These are phyloP conservation scores for Metroxylon sagu DNA, from an alignment of 176 grass and related monocot genomes.

Conservation along the genomic window DNA sequence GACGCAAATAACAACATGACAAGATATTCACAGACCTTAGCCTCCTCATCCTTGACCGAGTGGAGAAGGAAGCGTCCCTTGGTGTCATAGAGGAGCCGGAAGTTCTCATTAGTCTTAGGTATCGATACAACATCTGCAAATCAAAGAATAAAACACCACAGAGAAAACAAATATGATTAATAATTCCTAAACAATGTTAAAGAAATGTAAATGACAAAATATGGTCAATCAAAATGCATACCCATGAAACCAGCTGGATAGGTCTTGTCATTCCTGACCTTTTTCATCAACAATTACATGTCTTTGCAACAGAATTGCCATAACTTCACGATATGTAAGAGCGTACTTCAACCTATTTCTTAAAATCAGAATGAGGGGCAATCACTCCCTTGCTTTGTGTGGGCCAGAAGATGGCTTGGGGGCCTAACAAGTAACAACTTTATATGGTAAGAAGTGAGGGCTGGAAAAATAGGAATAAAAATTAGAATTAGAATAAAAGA, in stretches of 20 bases:
- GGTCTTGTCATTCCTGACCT: constrained; percentile 6
- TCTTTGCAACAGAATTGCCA: constrained; percentile 4
- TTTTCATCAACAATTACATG: constrained; percentile 7
- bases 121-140: constrained; percentile 17
- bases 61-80: constrained; percentile 20
- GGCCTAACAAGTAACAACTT: neutral
- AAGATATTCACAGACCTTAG: constrained; percentile 8
- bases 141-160: neutral
- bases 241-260: constrained; percentile 15
- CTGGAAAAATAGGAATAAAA: too few relatives aligned
- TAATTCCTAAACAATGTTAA: too few relatives aligned
- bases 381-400: constrained; percentile 6
- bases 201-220: too few relatives aligned
- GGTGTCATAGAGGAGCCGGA: constrained; percentile 23
- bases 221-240: neutral
- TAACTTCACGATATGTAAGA: constrained; percentile 5
- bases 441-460: too few relatives aligned
- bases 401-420: constrained; percentile 11
- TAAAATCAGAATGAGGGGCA: constrained; percentile 3
- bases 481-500: too few relatives aligned
- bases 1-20: too few relatives aligned
- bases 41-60: constrained; percentile 16
- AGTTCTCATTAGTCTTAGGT: constrained; percentile 20
- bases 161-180: too few relatives aligned
- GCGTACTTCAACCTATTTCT: constrained; percentile 9